These are phyloP conservation scores for Porphyrellus cyaneotinctus DNA, from an alignment of 768 basidiomycete genomes.

Conservation along the genomic window DNA sequence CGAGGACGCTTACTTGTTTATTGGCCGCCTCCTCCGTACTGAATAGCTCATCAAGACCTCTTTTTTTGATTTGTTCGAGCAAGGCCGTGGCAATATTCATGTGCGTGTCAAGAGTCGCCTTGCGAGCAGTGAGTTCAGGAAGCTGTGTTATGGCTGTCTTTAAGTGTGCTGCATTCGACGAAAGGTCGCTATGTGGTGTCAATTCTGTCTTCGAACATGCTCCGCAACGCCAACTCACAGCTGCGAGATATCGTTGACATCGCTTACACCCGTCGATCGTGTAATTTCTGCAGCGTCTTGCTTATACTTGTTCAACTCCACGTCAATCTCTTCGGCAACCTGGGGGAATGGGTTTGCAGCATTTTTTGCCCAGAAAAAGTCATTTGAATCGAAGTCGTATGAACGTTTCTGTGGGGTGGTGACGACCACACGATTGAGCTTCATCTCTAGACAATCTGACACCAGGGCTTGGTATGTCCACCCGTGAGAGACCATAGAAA, in stretches of 20 bases:
- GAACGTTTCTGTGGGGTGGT: conserved; percentile 69
- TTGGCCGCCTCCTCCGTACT: conserved; percentile 89
- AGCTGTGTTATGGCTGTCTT: conserved; percentile 97
- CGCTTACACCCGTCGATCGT: conserved; percentile 90
- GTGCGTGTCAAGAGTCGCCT: conserved; percentile 94
- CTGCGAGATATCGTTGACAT: conserved; percentile 92
- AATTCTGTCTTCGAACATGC: conserved; percentile 4
- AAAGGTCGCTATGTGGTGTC: conserved; percentile 57
- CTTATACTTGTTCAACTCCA: conserved; percentile 88
- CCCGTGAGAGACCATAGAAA: conserved; percentile 90
- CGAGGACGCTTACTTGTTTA: conserved; percentile 58
- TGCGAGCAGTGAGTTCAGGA: conserved; percentile 94
- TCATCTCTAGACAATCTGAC: conserved; percentile 96
- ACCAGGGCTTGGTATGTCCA: conserved; percentile 99
- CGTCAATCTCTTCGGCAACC: conserved; percentile 95
- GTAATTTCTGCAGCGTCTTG: conserved; percentile 97
- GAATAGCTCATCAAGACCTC: conserved; percentile 95
- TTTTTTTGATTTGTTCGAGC: conserved; percentile 90
- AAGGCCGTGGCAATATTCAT: conserved; percentile 99
- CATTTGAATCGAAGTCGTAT: conserved; percentile 96
- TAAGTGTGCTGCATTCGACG: conserved; percentile 88
- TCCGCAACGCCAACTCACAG: conserved; percentile 51
- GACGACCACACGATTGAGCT: conserved; percentile 90
- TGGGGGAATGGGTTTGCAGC: conserved; percentile 96
- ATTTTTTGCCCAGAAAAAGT: conserved; percentile 99